phyloP scores from a whole-genome alignment of 2,329 filamentous ascomycete genomes.

The Leptographium galeiforme region DNA sequence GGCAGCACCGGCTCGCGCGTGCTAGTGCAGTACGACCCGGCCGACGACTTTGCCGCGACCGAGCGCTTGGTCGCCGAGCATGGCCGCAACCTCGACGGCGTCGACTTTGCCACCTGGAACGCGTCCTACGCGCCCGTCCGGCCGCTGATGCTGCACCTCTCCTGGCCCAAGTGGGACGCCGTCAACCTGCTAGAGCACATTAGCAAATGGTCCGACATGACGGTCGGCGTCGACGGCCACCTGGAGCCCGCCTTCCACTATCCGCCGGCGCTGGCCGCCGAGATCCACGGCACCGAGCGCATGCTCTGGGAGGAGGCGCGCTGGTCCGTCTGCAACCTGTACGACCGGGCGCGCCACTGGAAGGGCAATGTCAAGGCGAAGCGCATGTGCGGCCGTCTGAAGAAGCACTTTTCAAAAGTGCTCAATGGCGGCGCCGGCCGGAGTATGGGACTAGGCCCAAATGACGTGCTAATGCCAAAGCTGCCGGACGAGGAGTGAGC shows the following conservation, averaged over 20 bases:
- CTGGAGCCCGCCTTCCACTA: slow-evolving; percentile 18
- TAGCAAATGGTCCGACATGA: slow-evolving; percentile 12
- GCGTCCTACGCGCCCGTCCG: slow-evolving; percentile 6
- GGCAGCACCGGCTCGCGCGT: slow-evolving; percentile 14
- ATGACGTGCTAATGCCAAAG: slow-evolving; percentile 3
- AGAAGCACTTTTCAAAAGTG: slow-evolving; percentile 1
- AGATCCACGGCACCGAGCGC: slow-evolving; percentile 20
- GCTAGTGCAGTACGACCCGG: slow-evolving; percentile 16
- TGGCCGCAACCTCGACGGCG: neutral
- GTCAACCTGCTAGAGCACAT: slow-evolving; percentile 12
- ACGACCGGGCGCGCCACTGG: slow-evolving; percentile 10
- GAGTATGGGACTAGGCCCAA: slow-evolving; percentile 1
- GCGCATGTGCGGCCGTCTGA: slow-evolving; percentile 2
- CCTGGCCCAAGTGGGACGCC: slow-evolving; percentile 22
- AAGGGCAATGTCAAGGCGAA: neutral
- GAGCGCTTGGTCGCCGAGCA: neutral
- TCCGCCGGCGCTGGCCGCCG: slow-evolving; percentile 11
- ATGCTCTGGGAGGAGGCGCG: slow-evolving; percentile 19
- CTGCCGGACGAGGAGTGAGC: neutral
- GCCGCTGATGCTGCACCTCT: slow-evolving; percentile 21
- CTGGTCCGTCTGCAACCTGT: slow-evolving; percentile 17
- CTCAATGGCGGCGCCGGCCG: slow-evolving; percentile 2
- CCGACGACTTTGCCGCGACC: slow-evolving; percentile 14
- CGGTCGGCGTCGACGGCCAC: slow-evolving; percentile 12
- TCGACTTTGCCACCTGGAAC: slow-evolving; percentile 1